Evolutionary conservation across 2,329 filamentous ascomycete species (phyloP), one percentile per base, ranked within the genome.

Genomic region (Pseudogymnoascus pannorum): DNA sequence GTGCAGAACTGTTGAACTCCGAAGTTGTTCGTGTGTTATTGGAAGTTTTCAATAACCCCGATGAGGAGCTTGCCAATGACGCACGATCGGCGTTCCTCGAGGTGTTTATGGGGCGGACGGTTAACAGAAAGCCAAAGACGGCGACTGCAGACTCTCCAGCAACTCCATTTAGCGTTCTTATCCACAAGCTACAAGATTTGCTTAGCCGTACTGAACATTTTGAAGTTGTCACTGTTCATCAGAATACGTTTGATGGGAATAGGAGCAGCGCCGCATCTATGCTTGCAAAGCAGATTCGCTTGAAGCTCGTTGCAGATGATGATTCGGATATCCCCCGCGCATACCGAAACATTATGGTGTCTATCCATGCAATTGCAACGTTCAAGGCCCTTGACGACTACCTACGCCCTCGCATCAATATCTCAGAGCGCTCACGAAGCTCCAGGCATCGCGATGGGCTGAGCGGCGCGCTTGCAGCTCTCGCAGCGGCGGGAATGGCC

Each of bases 371-470:
- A 14, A 97, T 99, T 70, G 93, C 94, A 2, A 97, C 92, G 0
- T 97, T 99, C 78, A 97, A 97, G 73, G 90, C 93, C 0, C 78
- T 99, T 22, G 94, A 97, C 71, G 94, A 99, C 72, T 99, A 97
- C 73, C 80, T 99, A 44, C 87, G 94, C 36, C 94, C 94, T 6
- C 85, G 93, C 64, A 96, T 99, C 63, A 91, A 81, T 68, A 73
- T 94, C 12, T 86, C 89, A 2, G 92, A 96, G 65, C 85, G 90
- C 18, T 84, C 89, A 11, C 81, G 87, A 44, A 79, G 78, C 8
- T 79, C 82, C 29, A 82, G 87, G 64, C 76, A 75, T 65, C 77
- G 76, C 72, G 87, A 78, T 72, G 84, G 87, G 1, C 76, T 92
- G 26, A 82, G 85, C 2, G 79, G 86, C 75, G 83, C 88, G 63